phyloP scores from a whole-genome alignment of 208 protist species.

The Acanthamoeba triangularis region DNA sequence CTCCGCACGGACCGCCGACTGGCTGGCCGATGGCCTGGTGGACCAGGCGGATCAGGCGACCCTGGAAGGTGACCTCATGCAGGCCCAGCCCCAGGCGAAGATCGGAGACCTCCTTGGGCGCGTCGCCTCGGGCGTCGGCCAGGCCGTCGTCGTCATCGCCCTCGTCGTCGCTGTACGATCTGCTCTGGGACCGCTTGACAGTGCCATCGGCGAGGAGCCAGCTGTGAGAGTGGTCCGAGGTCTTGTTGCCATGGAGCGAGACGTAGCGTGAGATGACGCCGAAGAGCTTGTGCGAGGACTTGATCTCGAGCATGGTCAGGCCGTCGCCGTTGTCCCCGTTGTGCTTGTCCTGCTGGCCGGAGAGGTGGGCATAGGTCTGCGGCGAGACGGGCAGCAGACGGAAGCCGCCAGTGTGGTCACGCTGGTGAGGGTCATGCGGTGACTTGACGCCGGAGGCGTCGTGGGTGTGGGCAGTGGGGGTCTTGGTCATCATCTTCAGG shows the following conservation, averaged over 20 bases:
- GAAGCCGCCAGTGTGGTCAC: background rate
- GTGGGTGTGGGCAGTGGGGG: no score
- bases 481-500: no score
- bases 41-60: background rate
- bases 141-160: background rate
- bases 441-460: no score
- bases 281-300: background rate
- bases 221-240: constrained; percentile 23
- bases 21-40: constrained; percentile 16
- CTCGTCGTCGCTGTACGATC: background rate
- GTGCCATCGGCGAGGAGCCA: background rate
- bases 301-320: constrained; percentile 2
- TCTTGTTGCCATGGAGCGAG: constrained; percentile 18
- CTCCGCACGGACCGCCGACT: background rate
- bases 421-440: no score
- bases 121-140: background rate
- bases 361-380: background rate
- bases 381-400: background rate
- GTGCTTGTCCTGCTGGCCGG: background rate
- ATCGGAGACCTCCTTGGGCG: background rate
- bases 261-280: background rate
- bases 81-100: constrained; percentile 8
- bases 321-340: background rate
- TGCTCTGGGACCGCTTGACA: background rate
- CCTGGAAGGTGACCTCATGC: constrained; percentile 32